A percentile compares a stretch with the other conserved stretches of the same genome.
phyloP scores from a whole-genome alignment of 352 stramenopile species.

The Globisporangium yorkense region DNA sequence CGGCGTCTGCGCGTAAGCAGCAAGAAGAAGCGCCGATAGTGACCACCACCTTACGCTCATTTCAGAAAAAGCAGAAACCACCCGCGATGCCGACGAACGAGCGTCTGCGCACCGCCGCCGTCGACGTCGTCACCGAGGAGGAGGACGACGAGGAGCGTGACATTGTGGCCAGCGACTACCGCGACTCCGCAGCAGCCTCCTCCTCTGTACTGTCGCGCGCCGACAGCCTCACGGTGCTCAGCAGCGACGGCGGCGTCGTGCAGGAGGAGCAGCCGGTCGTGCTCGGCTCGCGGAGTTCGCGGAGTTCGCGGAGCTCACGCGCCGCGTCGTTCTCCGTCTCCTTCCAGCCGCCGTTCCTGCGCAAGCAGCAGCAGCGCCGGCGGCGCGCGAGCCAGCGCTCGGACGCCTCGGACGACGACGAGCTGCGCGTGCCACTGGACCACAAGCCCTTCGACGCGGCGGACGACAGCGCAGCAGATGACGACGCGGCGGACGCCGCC shows the following conservation, averaged over 20 bases:
- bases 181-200: neutral
- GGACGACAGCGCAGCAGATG: neutral
- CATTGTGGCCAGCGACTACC: conserved; percentile 9
- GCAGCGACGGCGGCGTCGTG: conserved; percentile 14
- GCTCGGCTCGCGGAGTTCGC: conserved; percentile 9
- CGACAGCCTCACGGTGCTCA: conserved; percentile 8
- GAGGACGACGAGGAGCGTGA: conserved; percentile 1
- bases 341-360: conserved; percentile 17
- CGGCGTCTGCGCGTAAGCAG: neutral
- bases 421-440: conserved; percentile 30
- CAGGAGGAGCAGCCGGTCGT: conserved; percentile 14
- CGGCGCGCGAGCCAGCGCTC: no score
- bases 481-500: conserved; percentile 8
- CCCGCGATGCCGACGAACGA: neutral
- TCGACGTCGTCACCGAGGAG: conserved; percentile 5
- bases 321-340: neutral
- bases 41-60: no score
- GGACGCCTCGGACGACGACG: conserved; percentile 2
- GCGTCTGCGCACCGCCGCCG: neutral
- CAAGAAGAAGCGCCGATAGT: no score
- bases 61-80: neutral
- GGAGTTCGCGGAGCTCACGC: no score
- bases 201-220: neutral
- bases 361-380: neutral
- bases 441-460: conserved; percentile 14